A percentile compares a stretch with the other conserved stretches of the same genome.
Conservation (phyloP, 1,284 basidiomycete species). For the Pyrrhoderma noxium region DNA sequence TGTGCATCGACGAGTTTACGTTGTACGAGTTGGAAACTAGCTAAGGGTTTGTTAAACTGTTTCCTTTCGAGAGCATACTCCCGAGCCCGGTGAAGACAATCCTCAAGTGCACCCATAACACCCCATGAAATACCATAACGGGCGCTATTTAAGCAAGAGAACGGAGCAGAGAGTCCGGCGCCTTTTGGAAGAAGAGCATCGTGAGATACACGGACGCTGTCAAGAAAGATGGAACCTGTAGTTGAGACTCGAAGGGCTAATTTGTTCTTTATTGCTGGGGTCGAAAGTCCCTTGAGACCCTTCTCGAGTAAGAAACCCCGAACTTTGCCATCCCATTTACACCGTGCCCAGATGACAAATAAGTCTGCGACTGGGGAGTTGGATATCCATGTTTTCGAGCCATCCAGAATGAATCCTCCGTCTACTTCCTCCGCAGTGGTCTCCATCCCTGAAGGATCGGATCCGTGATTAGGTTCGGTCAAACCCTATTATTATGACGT, state of each 20-base stretch:
- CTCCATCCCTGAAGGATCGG: conserved; percentile 91
- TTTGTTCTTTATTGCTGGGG: conserved; percentile 91
- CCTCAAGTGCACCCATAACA: conserved; percentile 91
- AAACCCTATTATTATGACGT: conserved; percentile 51
- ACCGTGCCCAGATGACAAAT: conserved; percentile 92
- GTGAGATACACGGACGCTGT: conserved; percentile 66
- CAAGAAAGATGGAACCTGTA: conserved; percentile 93
- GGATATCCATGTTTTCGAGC: conserved; percentile 96
- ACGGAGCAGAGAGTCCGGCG: conserved; percentile 73
- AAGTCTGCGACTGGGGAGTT: conserved; percentile 84
- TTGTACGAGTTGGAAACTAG: conserved; percentile 93
- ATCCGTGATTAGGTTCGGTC: conserved; percentile 96
- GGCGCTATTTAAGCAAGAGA: conserved; percentile 88
- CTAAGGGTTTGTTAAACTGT: conserved; percentile 86
- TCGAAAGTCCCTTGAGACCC: conserved; percentile 74
- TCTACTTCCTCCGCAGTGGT: conserved; percentile 82
- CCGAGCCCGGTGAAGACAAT: conserved; percentile 75
- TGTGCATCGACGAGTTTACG: conserved; percentile 95
- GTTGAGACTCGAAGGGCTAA: conserved; percentile 82
- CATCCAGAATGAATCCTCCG: conserved; percentile 82
- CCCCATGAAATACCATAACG: conserved; percentile 90
- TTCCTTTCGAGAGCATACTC: conserved; percentile 85
- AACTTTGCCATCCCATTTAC: conserved; percentile 89
- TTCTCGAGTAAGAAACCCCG: conserved; percentile 85
- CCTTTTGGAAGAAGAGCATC: conserved; percentile 72